Percentiles rank a stretch among this genome's conserved stretches.
Conservation (phyloP, 1,284 basidiomycete species). For the Meripilus lineatus region DNA sequence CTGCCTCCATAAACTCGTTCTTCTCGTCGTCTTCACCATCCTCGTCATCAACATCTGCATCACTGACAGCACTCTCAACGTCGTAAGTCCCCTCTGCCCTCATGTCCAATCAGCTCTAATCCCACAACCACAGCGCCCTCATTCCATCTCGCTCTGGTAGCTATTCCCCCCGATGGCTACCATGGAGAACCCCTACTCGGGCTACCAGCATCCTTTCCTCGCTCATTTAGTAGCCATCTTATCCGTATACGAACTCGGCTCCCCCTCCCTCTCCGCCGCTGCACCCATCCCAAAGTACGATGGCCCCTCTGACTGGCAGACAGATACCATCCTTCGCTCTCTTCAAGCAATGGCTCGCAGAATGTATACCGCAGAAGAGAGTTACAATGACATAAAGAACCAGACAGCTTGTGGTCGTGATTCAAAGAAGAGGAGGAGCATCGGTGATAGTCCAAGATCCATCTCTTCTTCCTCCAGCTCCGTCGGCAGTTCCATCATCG, state of each 20-base stretch:
- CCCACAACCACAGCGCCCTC: not conserved
- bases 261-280: constrained; percentile 20
- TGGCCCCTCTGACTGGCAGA: constrained; percentile 62
- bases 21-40: constrained; percentile 1
- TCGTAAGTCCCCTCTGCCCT: not conserved
- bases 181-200: too few relatives aligned
- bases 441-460: constrained; percentile 35
- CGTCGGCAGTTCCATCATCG: constrained; percentile 18
- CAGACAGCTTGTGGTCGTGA: constrained; percentile 37
- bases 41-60: not conserved
- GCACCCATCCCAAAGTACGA: constrained; percentile 57
- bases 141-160: too few relatives aligned
- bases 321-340: constrained; percentile 54
- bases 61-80: not conserved
- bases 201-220: constrained; percentile 33
- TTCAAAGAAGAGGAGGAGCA: constrained; percentile 46
- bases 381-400: constrained; percentile 34
- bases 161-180: too few relatives aligned
- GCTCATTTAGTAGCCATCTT: constrained; percentile 35
- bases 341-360: constrained; percentile 49
- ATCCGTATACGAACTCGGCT: constrained; percentile 35
- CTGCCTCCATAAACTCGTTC: not conserved
- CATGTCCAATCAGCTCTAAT: not conserved
- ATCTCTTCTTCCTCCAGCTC: constrained; percentile 14
- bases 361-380: constrained; percentile 59